Conservation (phyloP, 108 stramenopile genomes). For the Discostella stelligeroides region DNA sequence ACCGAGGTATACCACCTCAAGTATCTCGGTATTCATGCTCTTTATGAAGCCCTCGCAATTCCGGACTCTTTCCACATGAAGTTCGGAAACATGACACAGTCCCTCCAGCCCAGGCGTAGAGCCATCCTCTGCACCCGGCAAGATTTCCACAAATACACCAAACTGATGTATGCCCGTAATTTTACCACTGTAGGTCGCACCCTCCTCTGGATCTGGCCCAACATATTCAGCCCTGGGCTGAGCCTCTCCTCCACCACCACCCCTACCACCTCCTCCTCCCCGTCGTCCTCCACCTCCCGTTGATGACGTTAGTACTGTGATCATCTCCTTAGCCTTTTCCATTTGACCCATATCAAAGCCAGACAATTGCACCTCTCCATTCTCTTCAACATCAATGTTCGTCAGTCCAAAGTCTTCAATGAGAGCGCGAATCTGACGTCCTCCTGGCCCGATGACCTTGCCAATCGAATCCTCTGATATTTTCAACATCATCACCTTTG, state of each 20-base stretch:
- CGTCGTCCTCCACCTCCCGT: slow-evolving; percentile 48
- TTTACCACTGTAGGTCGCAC: slow-evolving; percentile 68
- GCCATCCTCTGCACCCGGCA: slow-evolving; percentile 86
- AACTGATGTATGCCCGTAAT: slow-evolving; percentile 82
- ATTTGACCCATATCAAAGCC: slow-evolving; percentile 65
- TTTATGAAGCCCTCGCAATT: slow-evolving; percentile 82
- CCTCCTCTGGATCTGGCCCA: slow-evolving; percentile 80
- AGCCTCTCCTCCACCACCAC: slow-evolving; percentile 53
- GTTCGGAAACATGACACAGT: slow-evolving; percentile 85
- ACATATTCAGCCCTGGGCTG: slow-evolving; percentile 58
- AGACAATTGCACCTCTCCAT: slow-evolving; percentile 68
- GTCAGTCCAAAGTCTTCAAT: slow-evolving; percentile 82
- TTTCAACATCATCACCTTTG: slow-evolving; percentile 60
- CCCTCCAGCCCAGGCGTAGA: slow-evolving; percentile 80
- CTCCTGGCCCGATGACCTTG: slow-evolving; percentile 88
- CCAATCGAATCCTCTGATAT: slow-evolving; percentile 73
- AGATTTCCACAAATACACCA: slow-evolving; percentile 82
- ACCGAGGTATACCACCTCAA: slow-evolving; percentile 74
- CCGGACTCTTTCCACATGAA: slow-evolving; percentile 73
- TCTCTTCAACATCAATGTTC: slow-evolving; percentile 74
- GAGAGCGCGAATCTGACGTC: slow-evolving; percentile 82
- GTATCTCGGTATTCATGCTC: slow-evolving; percentile 64
- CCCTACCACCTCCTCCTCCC: slow-evolving; percentile 46
- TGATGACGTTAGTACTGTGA: slow-evolving; percentile 48
- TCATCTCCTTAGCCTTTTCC: slow-evolving; percentile 73